phyloP scores from a whole-genome alignment of 768 basidiomycete genomes.

The Tylopilus vinaceipallidus region DNA sequence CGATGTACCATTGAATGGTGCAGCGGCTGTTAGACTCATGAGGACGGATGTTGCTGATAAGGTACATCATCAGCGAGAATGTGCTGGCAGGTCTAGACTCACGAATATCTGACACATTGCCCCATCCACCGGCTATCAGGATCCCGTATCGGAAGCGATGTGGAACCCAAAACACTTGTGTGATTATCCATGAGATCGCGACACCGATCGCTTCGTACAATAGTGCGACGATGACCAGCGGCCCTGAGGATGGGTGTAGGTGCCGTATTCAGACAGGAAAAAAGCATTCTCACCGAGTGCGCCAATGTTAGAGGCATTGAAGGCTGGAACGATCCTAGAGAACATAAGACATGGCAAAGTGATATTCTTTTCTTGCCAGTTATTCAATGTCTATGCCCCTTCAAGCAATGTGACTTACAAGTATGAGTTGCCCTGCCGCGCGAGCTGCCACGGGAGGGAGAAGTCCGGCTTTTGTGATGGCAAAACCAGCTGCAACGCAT shows the following conservation, averaged over 20 bases:
- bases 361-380: conserved; percentile 42
- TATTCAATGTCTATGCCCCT: neutral
- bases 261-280: neutral
- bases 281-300: conserved; percentile 54
- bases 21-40: conserved; percentile 55
- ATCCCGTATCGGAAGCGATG: conserved; percentile 74
- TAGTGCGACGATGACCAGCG: conserved; percentile 56
- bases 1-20: conserved; percentile 56
- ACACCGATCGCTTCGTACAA: conserved; percentile 59
- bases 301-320: conserved; percentile 53
- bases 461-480: conserved; percentile 57
- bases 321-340: conserved; percentile 69
- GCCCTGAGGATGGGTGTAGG: conserved; percentile 50
- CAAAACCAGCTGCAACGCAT: conserved; percentile 53
- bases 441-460: conserved; percentile 57
- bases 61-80: neutral
- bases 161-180: conserved; percentile 72
- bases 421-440: conserved; percentile 56
- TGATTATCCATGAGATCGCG: conserved; percentile 50
- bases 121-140: conserved; percentile 66
- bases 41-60: conserved; percentile 60
- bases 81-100: conserved; percentile 21
- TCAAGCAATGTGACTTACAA: conserved; percentile 34
- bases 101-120: conserved; percentile 73
- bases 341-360: conserved; percentile 65